Conservation (phyloP, 2,329 filamentous ascomycete genomes). For the Coniella vitis region DNA sequence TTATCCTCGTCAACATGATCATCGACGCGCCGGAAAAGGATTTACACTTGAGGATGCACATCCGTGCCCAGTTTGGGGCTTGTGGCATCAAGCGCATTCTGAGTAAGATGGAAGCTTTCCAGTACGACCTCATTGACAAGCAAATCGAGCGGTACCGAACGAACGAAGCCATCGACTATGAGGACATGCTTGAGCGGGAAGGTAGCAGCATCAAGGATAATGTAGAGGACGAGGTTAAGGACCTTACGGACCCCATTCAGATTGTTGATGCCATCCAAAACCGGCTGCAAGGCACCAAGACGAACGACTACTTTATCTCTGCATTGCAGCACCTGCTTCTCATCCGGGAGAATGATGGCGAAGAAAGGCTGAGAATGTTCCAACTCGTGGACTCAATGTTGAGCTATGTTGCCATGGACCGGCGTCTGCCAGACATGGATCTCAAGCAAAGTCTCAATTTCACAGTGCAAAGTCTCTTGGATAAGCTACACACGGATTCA, state of each 20-base stretch:
- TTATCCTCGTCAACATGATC: slow-evolving; percentile 95
- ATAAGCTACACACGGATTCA: slow-evolving; percentile 93
- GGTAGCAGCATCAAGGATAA: slow-evolving; percentile 85
- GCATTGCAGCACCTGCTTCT: slow-evolving; percentile 91
- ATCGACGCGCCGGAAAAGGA: slow-evolving; percentile 87
- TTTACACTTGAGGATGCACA: slow-evolving; percentile 84
- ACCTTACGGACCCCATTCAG: slow-evolving; percentile 86
- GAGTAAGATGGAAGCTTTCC: slow-evolving; percentile 95
- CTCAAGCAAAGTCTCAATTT: slow-evolving; percentile 97
- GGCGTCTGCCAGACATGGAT: slow-evolving; percentile 91
- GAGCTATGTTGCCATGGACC: slow-evolving; percentile 97
- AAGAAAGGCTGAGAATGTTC: slow-evolving; percentile 91
- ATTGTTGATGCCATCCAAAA: slow-evolving; percentile 91
- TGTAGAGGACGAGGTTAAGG: slow-evolving; percentile 77
- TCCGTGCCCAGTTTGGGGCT: slow-evolving; percentile 90
- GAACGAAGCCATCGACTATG: slow-evolving; percentile 96
- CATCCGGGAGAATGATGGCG: slow-evolving; percentile 83
- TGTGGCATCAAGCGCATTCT: slow-evolving; percentile 92
- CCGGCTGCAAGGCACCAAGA: slow-evolving; percentile 73
- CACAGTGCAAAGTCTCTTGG: slow-evolving; percentile 88
- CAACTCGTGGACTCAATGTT: slow-evolving; percentile 98
- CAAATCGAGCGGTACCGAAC: slow-evolving; percentile 89
- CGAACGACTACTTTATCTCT: slow-evolving; percentile 93
- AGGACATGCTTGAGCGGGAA: slow-evolving; percentile 90
- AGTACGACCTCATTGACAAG: slow-evolving; percentile 97